phyloP scores from a whole-genome alignment of 257 asterid species.

The Plectranthus barbatus region DNA sequence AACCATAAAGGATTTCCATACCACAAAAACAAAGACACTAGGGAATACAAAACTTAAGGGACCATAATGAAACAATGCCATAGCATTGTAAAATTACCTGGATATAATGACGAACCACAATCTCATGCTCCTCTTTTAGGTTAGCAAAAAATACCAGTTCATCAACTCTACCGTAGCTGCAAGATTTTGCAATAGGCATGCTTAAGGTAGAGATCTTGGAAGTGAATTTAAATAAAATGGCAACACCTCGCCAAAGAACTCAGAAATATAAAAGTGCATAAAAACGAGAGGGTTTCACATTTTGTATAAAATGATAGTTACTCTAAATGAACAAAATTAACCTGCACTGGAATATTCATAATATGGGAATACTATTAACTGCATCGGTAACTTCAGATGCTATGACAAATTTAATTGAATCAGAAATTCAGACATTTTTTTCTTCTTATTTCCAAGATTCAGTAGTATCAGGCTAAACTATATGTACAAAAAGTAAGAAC shows the following conservation, averaged over 20 bases:
- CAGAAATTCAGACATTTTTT: neutral
- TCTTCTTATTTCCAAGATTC: neutral
- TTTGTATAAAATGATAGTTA: neutral
- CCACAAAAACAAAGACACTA: no score
- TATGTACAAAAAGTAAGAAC: conserved; percentile 22
- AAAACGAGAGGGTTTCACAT: neutral
- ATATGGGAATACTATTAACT: neutral
- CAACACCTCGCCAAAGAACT: conserved; percentile 5
- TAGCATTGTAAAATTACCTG: conserved; percentile 54
- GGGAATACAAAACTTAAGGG: no score
- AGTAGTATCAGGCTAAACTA: neutral
- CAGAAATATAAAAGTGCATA: conserved; percentile 10
- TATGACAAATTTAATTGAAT: neutral
- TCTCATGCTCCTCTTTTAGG: conserved; percentile 86
- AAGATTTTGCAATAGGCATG: conserved; percentile 22
- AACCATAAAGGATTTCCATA: neutral
- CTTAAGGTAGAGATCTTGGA: conserved; percentile 4
- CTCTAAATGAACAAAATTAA: neutral
- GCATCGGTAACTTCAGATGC: conserved; percentile 12
- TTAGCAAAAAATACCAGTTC: conserved; percentile 95
- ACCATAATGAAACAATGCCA: neutral
- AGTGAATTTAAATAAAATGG: conserved; percentile 4
- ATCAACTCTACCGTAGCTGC: conserved; percentile 96
- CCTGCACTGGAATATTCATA: neutral
- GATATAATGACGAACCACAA: conserved; percentile 90